Evolutionary conservation across 1,284 basidiomycete genomes (phyloP).

Genomic region (Apiotrichum gracile): DNA sequence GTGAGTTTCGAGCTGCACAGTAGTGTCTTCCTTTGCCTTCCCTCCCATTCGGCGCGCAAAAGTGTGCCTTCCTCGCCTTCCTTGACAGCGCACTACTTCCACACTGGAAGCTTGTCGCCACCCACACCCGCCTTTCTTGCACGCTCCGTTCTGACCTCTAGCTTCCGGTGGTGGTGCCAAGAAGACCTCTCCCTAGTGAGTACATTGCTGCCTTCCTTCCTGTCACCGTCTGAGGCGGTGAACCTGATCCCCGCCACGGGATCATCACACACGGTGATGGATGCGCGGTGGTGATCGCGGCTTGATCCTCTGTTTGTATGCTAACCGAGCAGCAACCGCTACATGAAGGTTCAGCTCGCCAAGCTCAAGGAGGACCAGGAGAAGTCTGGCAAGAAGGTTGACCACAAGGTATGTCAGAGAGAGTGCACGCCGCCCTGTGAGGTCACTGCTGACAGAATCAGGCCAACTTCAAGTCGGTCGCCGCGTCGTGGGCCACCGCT

Average conservation of each 20-base stretch:
- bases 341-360: conserved; percentile 47
- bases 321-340: conserved; percentile 35
- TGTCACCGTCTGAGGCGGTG: too few relatives aligned
- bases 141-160: background rate
- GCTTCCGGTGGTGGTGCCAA: background rate
- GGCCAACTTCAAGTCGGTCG: conserved; percentile 45
- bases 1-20: background rate
- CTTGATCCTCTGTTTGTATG: too few relatives aligned
- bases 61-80: too few relatives aligned
- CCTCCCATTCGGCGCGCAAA: background rate
- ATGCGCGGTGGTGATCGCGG: background rate
- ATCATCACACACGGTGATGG: too few relatives aligned
- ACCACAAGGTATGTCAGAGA: conserved; percentile 43
- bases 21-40: background rate
- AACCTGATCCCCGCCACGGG: too few relatives aligned
- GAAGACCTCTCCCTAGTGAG: conserved; percentile 42
- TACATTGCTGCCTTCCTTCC: conserved; percentile 4
- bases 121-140: background rate
- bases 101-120: background rate
- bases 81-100: background rate
- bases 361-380: conserved; percentile 45
- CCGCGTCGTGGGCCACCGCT: conserved; percentile 34
- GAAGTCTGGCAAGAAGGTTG: conserved; percentile 39
- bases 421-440: too few relatives aligned
- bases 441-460: conserved; percentile 3